Conservation (phyloP, 257 asterid species). For the Solanum gracilifrons region DNA sequence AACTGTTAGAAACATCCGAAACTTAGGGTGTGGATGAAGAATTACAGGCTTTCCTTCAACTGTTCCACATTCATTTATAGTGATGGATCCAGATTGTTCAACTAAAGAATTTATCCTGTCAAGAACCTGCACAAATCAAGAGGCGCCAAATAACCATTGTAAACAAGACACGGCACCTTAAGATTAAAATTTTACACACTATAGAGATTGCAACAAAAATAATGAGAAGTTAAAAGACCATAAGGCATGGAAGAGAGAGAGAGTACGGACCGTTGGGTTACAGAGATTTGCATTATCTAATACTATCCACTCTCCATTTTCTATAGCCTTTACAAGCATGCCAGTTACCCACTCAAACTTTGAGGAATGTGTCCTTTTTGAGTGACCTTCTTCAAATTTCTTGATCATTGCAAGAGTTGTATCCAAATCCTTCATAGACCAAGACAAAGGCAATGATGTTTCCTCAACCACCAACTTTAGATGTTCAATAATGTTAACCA, state of each 20-base stretch:
- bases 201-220: neutral
- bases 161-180: neutral
- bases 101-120: conserved; percentile 97
- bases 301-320: conserved; percentile 97
- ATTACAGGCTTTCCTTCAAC: conserved; percentile 78
- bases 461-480: conserved; percentile 30
- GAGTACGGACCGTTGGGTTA: conserved; percentile 82
- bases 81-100: conserved; percentile 94
- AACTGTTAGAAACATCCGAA: conserved; percentile 91
- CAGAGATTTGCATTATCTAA: conserved; percentile 96
- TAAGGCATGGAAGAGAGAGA: neutral
- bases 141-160: neutral
- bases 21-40: conserved; percentile 81
- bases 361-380: conserved; percentile 33
- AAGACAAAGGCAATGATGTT: conserved; percentile 34
- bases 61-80: conserved; percentile 85
- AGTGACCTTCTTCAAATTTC: conserved; percentile 37
- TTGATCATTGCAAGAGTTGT: conserved; percentile 28
- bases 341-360: conserved; percentile 99
- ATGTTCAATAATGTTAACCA: conserved; percentile 53
- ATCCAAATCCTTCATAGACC: conserved; percentile 59
- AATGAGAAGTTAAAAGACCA: neutral
- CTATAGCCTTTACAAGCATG: conserved; percentile 73
- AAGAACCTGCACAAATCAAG: conserved; percentile 55
- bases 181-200: neutral